Evolutionary conservation across 2,329 filamentous ascomycete species (phyloP), one percentile per base, ranked within the genome.

Genomic region (Capronia coronata): DNA sequence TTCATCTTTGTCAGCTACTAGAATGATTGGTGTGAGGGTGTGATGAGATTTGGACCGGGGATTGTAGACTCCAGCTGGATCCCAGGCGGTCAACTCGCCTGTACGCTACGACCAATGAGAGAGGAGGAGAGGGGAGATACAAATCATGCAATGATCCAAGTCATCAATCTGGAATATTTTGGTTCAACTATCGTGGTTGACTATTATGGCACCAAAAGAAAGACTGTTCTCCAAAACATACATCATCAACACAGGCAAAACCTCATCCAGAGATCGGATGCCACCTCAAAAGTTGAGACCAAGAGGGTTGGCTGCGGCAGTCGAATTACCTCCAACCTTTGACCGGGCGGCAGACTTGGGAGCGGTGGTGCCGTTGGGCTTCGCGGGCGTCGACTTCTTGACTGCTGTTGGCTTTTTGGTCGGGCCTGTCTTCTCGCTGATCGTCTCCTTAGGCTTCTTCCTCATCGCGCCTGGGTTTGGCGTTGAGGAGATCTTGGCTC

Each of bases 381-480:
- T 38, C 22, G 27, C 22, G 21, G 29, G 42, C 23, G 38, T 43
- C 21, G 47, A 29, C 27, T 49, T 48, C 23, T 50, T 52, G n/a
- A 43, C 40, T 8, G 52, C 16, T 1, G 38, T 30, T 3, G 48
- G 25, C 44, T 56, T 48, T 41, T 52, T 58, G n/a, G 43, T 27
- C 23, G 49, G 30, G 8, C 30, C n/a, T 5, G 23, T 46, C 29
- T 18, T 46, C 13, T 46, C 46, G 25, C 19, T 42, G 10, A 34
- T 18, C 14, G 38, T 38, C 27, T 25, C 29, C 1, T 32, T 35
- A 10, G 50, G 46, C 42, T 45, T 49, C 41, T 54, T 52, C 44
- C 54, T 53, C 50, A 56, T 51, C 2, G 55, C 51, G 10, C 51
- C 55, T 13, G 55, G 55, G 35, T 57, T 57, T 2, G 55, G 51